Percentiles rank a stretch among this genome's conserved stretches.
Evolutionary conservation across 441 rosid genomes (phyloP).

Genomic region (Brassica hybrid): DNA sequence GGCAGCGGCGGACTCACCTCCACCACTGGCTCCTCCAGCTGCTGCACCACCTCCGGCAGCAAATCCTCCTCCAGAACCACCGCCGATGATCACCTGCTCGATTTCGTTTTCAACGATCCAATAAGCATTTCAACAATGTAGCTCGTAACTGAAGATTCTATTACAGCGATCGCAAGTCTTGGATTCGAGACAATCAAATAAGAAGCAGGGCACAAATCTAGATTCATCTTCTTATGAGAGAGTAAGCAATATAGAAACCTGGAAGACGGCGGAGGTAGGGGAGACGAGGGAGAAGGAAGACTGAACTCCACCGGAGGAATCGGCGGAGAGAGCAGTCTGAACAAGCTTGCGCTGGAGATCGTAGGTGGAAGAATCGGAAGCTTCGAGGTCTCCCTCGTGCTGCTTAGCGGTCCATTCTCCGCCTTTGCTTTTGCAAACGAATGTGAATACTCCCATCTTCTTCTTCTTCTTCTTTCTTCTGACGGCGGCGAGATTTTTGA

Average conservation of each 20-base stretch:
- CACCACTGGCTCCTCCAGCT: constrained; percentile 53
- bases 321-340: constrained; percentile 55
- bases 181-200: too few species aligned
- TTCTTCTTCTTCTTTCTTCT: neutral
- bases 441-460: constrained; percentile 86
- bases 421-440: constrained; percentile 69
- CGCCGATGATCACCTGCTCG: constrained; percentile 67
- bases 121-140: neutral
- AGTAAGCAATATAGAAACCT: constrained; percentile 47
- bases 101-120: neutral
- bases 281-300: constrained; percentile 66
- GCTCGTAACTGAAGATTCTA: too few species aligned
- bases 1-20: constrained; percentile 53
- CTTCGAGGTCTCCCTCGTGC: constrained; percentile 74
- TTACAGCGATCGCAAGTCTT: neutral
- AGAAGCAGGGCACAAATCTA: too few species aligned
- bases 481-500: constrained; percentile 30
- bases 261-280: constrained; percentile 68
- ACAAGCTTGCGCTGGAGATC: constrained; percentile 78
- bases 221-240: too few species aligned
- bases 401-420: constrained; percentile 85
- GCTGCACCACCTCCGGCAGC: constrained; percentile 55
- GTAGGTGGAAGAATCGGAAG: constrained; percentile 59
- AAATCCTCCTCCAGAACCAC: constrained; percentile 53
- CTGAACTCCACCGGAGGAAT: constrained; percentile 74